A percentile compares a stretch with the other conserved stretches of the same genome.
Conservation (phyloP, 2,329 filamentous ascomycete species). For the Botrytis fabae region DNA sequence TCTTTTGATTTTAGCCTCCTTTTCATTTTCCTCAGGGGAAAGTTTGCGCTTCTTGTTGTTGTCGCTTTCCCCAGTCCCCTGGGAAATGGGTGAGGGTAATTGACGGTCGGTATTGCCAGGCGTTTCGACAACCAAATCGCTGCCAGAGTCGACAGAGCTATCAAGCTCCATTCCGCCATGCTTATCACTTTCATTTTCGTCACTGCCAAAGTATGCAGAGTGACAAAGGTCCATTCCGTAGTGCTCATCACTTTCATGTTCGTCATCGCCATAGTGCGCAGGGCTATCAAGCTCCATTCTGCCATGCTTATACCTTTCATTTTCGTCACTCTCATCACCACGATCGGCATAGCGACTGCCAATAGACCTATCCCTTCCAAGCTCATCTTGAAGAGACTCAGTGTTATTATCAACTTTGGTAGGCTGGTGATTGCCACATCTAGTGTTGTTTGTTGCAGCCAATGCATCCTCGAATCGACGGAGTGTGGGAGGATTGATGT, state of each 20-base stretch:
- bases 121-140: not conserved
- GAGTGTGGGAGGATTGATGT: not conserved
- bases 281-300: no score
- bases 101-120: no score
- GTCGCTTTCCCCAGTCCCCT: not conserved
- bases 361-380: not conserved
- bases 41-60: not conserved
- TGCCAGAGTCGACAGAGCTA: not conserved
- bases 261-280: not conserved
- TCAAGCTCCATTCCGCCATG: not conserved
- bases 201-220: no score
- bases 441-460: no score
- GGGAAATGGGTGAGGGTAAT: not conserved
- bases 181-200: accelerated
- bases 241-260: no score
- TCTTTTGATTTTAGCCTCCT: no score
- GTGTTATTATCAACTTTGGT: not conserved
- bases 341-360: accelerated
- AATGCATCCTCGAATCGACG: not conserved
- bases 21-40: not conserved
- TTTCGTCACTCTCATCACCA: not conserved
- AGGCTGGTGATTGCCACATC: not conserved
- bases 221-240: no score
- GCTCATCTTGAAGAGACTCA: not conserved
- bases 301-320: no score